Base-by-base conservation (phyloP, 2,329 filamentous ascomycete species). In the Ceratocystis diversiconidia region DNA sequence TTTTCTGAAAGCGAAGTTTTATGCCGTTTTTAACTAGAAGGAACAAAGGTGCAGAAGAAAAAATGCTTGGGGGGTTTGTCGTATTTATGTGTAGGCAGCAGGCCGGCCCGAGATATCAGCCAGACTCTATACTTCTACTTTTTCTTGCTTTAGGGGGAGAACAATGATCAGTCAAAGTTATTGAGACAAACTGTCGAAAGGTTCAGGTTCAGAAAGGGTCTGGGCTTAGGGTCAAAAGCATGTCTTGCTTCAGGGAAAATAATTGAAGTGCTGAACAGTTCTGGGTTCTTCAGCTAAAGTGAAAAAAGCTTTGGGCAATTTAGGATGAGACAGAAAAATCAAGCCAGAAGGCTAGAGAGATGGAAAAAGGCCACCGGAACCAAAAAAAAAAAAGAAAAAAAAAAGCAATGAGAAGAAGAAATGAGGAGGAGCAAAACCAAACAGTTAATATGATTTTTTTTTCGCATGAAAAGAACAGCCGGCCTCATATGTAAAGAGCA, bases 221-320 rank as follows among this genome's bases (percentile, higher is more conserved):
- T 63, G 17, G 36, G 61, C 61, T 63, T 63, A 63, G 61, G 61
- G 61, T 63, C 61, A 63, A 30, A 8, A 28, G 55, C 55, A 28
- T 59, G 25, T 44, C 41, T 61, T 19, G 59, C 32, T 61, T 15
- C n/a, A 43, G 59, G 32, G 48, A 52, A 28, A 10, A 22, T 30
- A n/a, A n/a, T 28, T 30, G 12, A 36, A 57, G 12, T 41, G 36
- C 36, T 41, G 36, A 41, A 41, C 10, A 57, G 30, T 19, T 57
- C 52, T 59, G 28, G 25, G 17, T n/a, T 61, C 32, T 10, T 62
- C 43, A 48, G 46, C 41, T 30, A 22, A 12, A 17, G 41, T 10
- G 61, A 6, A n/a, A 59, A 59, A 59, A 59, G 55, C 55, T 59
- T 59, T 30, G 55, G 25, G 30, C 28, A 52, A 59, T 59, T 36